Percentiles rank a stretch among this genome's conserved stretches.
These are phyloP conservation scores for Groenewaldozyma tartarivorans DNA, from an alignment of 805 yeast species.

Conservation along the genomic window DNA sequence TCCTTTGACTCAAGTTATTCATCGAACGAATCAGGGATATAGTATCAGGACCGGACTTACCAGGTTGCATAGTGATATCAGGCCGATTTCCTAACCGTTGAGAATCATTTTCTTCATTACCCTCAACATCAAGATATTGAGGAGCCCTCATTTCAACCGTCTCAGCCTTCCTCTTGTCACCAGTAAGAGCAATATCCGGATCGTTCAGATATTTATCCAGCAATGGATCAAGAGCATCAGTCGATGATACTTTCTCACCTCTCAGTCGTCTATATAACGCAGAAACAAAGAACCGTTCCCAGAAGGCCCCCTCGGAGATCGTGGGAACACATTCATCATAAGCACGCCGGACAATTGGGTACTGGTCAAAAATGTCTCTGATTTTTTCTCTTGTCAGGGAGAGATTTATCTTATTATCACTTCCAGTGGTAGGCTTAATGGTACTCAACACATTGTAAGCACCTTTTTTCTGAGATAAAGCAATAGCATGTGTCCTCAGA, in stretches of 20 bases:
- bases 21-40: constrained; percentile 73
- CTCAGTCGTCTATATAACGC: constrained; percentile 76
- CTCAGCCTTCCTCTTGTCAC: constrained; percentile 26
- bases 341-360: constrained; percentile 84
- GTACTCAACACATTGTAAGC: constrained; percentile 91
- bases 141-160: constrained; percentile 33
- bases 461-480: constrained; percentile 77
- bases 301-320: constrained; percentile 81
- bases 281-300: constrained; percentile 93
- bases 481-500: constrained; percentile 76
- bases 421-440: constrained; percentile 85
- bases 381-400: constrained; percentile 86
- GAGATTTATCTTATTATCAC: constrained; percentile 89
- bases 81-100: constrained; percentile 70
- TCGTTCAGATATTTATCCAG: constrained; percentile 73
- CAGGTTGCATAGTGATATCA: constrained; percentile 75
- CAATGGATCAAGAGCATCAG: constrained; percentile 74
- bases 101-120: constrained; percentile 74
- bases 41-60: constrained; percentile 54
- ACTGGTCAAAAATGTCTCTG: constrained; percentile 80
- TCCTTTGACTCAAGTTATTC: constrained; percentile 77
- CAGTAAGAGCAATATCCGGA: constrained; percentile 35
- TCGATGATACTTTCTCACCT: constrained; percentile 73
- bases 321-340: constrained; percentile 87
- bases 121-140: constrained; percentile 68